phyloP scores from a whole-genome alignment of 2,329 filamentous ascomycete species.

The Ophiostoma populinum region DNA sequence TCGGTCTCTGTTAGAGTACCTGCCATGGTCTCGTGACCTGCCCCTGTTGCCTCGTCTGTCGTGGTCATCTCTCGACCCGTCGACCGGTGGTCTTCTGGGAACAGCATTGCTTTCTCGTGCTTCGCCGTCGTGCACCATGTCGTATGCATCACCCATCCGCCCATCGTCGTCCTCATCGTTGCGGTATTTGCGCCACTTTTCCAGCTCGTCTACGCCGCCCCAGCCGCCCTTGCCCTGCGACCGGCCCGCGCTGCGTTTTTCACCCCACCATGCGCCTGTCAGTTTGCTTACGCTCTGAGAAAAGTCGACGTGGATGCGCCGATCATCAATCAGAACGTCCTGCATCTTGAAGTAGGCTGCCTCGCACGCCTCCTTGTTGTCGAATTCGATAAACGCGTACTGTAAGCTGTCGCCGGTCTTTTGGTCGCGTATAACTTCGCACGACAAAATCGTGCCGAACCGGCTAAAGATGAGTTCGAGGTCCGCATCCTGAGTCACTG shows the following conservation, averaged over 20 bases:
- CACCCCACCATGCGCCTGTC: slow-evolving; percentile 74
- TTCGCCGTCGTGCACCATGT: slow-evolving; percentile 66
- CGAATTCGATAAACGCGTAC: slow-evolving; percentile 95
- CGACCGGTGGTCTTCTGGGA: no score
- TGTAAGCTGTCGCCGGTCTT: slow-evolving; percentile 90
- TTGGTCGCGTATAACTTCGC: slow-evolving; percentile 87
- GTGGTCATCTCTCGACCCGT: no score
- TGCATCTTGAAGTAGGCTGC: slow-evolving; percentile 99
- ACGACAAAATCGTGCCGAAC: slow-evolving; percentile 87
- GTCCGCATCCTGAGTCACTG: slow-evolving; percentile 87
- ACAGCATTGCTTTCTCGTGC: no score
- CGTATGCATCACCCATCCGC: slow-evolving; percentile 31
- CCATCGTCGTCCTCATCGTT: slow-evolving; percentile 35
- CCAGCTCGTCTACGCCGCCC: slow-evolving; percentile 73
- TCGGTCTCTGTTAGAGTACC: not conserved
- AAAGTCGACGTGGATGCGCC: slow-evolving; percentile 96
- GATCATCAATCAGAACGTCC: slow-evolving; percentile 87
- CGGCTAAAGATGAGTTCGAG: slow-evolving; percentile 91
- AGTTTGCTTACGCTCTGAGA: slow-evolving; percentile 84
- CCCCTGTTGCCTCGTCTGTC: not conserved
- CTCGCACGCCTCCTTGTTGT: slow-evolving; percentile 83
- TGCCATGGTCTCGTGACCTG: not conserved
- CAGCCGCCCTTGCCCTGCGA: slow-evolving; percentile 49
- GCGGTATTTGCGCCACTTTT: slow-evolving; percentile 82
- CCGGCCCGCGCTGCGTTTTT: slow-evolving; percentile 27